phyloP scores from a whole-genome alignment of 805 yeast species.

The Kodamaea sagamina region DNA sequence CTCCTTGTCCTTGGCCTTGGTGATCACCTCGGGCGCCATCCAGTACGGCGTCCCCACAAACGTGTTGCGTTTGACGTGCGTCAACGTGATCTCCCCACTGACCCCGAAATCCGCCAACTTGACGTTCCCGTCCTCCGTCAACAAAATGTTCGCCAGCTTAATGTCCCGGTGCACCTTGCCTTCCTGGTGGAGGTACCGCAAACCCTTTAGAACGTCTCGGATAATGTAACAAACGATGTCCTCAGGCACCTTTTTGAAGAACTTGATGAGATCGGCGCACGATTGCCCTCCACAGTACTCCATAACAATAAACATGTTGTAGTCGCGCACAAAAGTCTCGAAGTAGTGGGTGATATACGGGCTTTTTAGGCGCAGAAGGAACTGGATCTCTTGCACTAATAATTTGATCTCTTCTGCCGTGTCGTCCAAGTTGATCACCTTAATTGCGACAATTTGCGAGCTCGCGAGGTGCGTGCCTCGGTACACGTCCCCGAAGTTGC shows the following conservation, averaged over 20 bases:
- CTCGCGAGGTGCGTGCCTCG: slow-evolving; percentile 46
- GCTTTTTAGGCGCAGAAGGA: slow-evolving; percentile 67
- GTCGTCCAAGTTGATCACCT: slow-evolving; percentile 79
- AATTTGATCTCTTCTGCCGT: slow-evolving; percentile 73
- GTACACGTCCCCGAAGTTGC: slow-evolving; percentile 87
- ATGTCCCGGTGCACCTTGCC: slow-evolving; percentile 85
- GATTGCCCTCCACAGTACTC: slow-evolving; percentile 97
- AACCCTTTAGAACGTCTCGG: slow-evolving; percentile 65
- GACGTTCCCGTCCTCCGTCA: slow-evolving; percentile 67
- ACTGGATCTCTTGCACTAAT: slow-evolving; percentile 74
- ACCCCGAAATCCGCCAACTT: slow-evolving; percentile 95
- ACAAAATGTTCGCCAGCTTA: slow-evolving; percentile 83
- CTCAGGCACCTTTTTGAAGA: slow-evolving; percentile 57
- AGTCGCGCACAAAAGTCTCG: slow-evolving; percentile 64
- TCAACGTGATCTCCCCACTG: slow-evolving; percentile 71
- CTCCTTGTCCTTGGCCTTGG: slow-evolving; percentile 22
- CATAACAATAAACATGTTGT: slow-evolving; percentile 86
- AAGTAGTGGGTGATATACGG: slow-evolving; percentile 62
- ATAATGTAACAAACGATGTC: slow-evolving; percentile 61
- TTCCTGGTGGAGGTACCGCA: slow-evolving; percentile 73
- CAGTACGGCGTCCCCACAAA: slow-evolving; percentile 96
- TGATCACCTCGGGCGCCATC: slow-evolving; percentile 99
- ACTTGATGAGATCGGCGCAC: slow-evolving; percentile 70
- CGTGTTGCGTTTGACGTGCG: slow-evolving; percentile 58
- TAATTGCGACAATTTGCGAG: slow-evolving; percentile 69